These are phyloP conservation scores for Cinnamomum chago DNA, from an alignment of 164 flowering plant genomes.

Conservation along the genomic window DNA sequence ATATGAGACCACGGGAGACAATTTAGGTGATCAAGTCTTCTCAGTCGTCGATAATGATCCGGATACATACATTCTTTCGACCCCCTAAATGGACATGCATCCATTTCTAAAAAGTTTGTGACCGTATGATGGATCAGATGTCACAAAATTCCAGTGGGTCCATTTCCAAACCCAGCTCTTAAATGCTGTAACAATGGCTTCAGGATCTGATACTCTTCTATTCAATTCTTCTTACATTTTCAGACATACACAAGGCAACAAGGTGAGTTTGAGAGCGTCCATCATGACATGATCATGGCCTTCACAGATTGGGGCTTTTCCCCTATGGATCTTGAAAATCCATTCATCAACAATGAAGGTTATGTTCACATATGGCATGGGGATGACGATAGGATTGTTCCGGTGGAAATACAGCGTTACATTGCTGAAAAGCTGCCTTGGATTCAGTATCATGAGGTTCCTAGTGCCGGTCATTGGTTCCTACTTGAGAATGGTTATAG, in stretches of 20 bases:
- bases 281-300: slow-evolving; percentile 48
- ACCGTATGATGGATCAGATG: too few relatives aligned
- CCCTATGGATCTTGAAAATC: slow-evolving; percentile 55
- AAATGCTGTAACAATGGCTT: too few relatives aligned
- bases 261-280: slow-evolving; percentile 54
- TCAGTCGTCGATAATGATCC: too few relatives aligned
- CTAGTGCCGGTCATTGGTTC: slow-evolving; percentile 58
- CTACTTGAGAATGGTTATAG: slow-evolving; percentile 31
- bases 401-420: slow-evolving; percentile 44
- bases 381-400: slow-evolving; percentile 54
- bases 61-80: too few relatives aligned
- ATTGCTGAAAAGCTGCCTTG: slow-evolving; percentile 55
- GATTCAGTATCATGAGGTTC: slow-evolving; percentile 65
- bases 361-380: slow-evolving; percentile 82
- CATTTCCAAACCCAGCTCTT: too few relatives aligned
- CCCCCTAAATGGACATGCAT: too few relatives aligned
- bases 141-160: too few relatives aligned
- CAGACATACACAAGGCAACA: slow-evolving; percentile 59
- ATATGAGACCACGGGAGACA: too few relatives aligned
- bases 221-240: neutral
- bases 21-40: too few relatives aligned
- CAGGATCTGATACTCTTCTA: neutral
- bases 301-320: slow-evolving; percentile 72
- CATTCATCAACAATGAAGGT: slow-evolving; percentile 50
- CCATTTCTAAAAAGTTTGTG: too few relatives aligned